These are phyloP conservation scores for Tardiomyces blankii DNA, from an alignment of 1,139 yeast genomes.

Conservation along the genomic window DNA sequence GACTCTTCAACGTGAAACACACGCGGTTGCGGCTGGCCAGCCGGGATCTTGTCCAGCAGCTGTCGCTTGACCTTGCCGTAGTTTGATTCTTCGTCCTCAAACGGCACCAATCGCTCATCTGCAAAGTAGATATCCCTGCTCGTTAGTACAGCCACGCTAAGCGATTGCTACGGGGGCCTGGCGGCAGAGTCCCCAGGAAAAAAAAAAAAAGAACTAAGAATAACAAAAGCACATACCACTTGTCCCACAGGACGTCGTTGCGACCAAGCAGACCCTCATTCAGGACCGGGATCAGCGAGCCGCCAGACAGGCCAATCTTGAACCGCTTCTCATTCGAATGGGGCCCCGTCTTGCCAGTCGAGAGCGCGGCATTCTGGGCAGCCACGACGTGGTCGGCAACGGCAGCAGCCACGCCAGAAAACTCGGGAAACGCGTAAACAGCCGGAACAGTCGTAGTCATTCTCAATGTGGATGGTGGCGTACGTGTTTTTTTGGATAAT, in stretches of 20 bases:
- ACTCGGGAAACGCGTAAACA: slow-evolving; percentile 81
- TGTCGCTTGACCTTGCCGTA: slow-evolving; percentile 81
- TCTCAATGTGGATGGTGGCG: too few species aligned
- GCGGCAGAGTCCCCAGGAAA: neutral
- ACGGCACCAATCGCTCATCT: slow-evolving; percentile 91
- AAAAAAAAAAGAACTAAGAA: neutral
- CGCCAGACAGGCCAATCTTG: slow-evolving; percentile 87
- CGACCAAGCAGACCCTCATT: slow-evolving; percentile 73
- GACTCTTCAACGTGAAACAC: slow-evolving; percentile 76
- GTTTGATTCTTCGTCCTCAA: slow-evolving; percentile 72
- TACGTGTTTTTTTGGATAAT: too few species aligned
- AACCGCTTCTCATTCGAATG: slow-evolving; percentile 38
- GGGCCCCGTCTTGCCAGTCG: slow-evolving; percentile 11
- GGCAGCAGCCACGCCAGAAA: slow-evolving; percentile 85
- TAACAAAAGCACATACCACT: slow-evolving; percentile 39
- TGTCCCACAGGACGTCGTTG: slow-evolving; percentile 74
- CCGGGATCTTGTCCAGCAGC: slow-evolving; percentile 57
- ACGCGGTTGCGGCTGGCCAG: slow-evolving; percentile 43
- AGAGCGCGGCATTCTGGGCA: slow-evolving; percentile 63
- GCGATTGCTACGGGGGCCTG: too few species aligned
- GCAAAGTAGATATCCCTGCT: slow-evolving; percentile 76
- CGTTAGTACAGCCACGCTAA: too few species aligned
- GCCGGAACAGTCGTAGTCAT: slow-evolving; percentile 94
- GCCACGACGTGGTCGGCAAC: slow-evolving; percentile 87
- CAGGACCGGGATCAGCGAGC: slow-evolving; percentile 76